Conservation (phyloP, 2,329 filamentous ascomycete species). For the Colletotrichum sp. region DNA sequence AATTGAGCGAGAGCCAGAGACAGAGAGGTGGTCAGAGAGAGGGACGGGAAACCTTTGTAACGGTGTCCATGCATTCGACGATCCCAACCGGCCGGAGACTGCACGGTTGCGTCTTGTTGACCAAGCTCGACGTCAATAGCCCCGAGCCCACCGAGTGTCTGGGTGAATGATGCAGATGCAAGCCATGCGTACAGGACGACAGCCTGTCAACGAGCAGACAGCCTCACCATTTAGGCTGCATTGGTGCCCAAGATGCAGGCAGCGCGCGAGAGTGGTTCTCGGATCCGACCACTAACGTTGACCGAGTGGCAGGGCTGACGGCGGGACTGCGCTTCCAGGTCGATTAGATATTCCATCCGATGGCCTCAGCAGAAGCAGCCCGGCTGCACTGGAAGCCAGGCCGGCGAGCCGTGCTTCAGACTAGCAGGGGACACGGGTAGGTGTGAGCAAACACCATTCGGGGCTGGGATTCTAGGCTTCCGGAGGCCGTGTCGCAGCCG, state of each 20-base stretch:
- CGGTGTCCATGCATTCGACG: neutral
- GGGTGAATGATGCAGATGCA: conserved; percentile 6
- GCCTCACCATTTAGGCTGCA: conserved; percentile 25
- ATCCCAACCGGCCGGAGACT: neutral
- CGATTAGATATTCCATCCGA: neutral
- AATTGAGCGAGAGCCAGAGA: neutral
- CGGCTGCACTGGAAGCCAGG: neutral
- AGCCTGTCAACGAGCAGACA: conserved; percentile 15
- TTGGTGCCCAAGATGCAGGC: conserved; percentile 20
- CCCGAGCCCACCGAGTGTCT: neutral
- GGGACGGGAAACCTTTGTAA: neutral
- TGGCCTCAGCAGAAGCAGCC: neutral
- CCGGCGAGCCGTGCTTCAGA: neutral
- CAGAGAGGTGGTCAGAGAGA: neutral
- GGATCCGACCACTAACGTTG: neutral
- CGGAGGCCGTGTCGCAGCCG: neutral
- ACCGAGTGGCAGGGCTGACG: conserved; percentile 1
- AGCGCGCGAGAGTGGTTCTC: neutral
- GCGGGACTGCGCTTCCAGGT: neutral
- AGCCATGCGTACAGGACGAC: neutral
- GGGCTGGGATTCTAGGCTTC: neutral
- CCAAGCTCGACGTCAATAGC: conserved; percentile 7
- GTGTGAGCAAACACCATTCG: neutral
- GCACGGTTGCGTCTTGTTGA: neutral
- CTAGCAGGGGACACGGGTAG: neutral